These are phyloP conservation scores for Kodamaea nitidulidarum DNA, from an alignment of 805 yeast genomes.

Conservation along the genomic window DNA sequence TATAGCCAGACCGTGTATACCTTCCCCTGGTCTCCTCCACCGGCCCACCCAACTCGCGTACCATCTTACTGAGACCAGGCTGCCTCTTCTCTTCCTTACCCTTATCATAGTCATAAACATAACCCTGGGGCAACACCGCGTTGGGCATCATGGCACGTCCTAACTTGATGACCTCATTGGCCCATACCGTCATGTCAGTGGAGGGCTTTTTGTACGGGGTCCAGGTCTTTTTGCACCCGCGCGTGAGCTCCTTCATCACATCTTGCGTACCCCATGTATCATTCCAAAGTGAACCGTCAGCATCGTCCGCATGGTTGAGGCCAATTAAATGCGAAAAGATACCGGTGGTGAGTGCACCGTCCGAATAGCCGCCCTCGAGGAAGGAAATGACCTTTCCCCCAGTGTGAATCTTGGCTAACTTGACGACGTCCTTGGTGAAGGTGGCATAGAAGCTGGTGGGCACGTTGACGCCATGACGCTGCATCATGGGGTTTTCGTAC, in stretches of 20 bases:
- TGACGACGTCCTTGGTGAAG: conserved; percentile 70
- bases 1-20: conserved; percentile 36
- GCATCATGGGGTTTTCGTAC: conserved; percentile 79
- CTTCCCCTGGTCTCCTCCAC: conserved; percentile 27
- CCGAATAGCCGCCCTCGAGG: conserved; percentile 84
- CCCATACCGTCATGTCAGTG: conserved; percentile 54
- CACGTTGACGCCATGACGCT: conserved; percentile 74
- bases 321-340: conserved; percentile 77
- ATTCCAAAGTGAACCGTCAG: conserved; percentile 46
- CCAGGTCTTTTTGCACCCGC: conserved; percentile 71
- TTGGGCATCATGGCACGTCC: conserved; percentile 63
- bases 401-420: conserved; percentile 58
- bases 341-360: conserved; percentile 75
- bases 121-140: conserved; percentile 36
- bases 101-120: conserved; percentile 28
- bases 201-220: conserved; percentile 51
- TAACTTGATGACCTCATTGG: conserved; percentile 57
- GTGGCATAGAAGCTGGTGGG: conserved; percentile 75
- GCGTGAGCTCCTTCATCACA: conserved; percentile 59
- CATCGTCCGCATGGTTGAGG: conserved; percentile 43
- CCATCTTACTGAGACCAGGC: conserved; percentile 24
- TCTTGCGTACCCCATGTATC: conserved; percentile 59
- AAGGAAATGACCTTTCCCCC: conserved; percentile 62
- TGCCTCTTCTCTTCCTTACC: conserved; percentile 4
- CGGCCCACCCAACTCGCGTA: conserved; percentile 27